Conservation (phyloP, 495 filamentous ascomycete species). For the Daldinia decipiens region DNA sequence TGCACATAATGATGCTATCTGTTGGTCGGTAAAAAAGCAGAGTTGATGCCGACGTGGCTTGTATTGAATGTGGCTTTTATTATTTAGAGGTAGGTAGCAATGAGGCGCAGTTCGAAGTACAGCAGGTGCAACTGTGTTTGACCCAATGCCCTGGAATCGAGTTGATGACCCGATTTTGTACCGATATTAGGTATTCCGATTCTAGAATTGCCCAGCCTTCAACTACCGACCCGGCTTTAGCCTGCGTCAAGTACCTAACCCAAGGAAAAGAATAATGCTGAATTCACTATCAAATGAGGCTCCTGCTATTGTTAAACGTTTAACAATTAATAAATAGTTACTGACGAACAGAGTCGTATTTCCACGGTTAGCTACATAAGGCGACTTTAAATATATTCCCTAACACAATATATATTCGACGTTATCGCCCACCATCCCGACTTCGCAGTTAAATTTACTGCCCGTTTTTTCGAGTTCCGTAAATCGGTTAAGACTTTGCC, state of each 20-base stretch:
- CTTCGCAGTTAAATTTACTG: conserved; percentile 23
- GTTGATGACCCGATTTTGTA: not conserved
- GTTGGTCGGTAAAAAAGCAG: conserved; percentile 17
- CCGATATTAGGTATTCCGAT: not conserved
- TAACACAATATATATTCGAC: not conserved
- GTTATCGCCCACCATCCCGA: conserved; percentile 19
- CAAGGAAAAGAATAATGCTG: not conserved
- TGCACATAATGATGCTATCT: conserved; percentile 24
- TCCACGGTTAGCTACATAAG: too few relatives aligned
- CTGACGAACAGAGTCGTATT: not conserved
- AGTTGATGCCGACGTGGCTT: conserved; percentile 33
- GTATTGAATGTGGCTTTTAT: conserved; percentile 2
- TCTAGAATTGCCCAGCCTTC: not conserved
- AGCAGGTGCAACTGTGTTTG: too few relatives aligned
- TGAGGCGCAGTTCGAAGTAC: too few relatives aligned
- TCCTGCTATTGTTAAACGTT: too few relatives aligned
- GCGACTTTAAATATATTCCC: not conserved
- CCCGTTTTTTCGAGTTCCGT: conserved; percentile 13
- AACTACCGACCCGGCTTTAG: not conserved
- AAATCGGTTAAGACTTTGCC: conserved; percentile 19
- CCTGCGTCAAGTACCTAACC: not conserved
- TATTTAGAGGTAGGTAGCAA: too few relatives aligned
- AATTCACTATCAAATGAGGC: not conserved
- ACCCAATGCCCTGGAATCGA: conserved; percentile 13
- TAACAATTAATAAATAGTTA: too few relatives aligned